A percentile compares a stretch with the other conserved stretches of the same genome.
Conservation (phyloP, 1,284 basidiomycete genomes). For the Cutaneotrichosporon cavernicola region DNA sequence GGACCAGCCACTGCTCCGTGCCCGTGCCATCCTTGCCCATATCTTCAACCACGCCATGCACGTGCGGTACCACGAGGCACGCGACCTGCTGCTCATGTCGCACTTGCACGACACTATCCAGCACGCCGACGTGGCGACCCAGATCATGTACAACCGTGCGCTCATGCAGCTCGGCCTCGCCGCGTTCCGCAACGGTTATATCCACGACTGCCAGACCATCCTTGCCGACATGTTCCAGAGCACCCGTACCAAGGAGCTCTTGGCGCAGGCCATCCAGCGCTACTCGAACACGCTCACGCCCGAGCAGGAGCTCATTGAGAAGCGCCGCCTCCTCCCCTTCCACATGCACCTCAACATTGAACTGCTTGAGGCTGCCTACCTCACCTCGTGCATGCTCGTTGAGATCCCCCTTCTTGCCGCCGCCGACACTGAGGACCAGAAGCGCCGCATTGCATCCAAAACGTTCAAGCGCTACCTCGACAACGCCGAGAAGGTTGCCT, state of each 20-base stretch:
- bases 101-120: constrained; percentile 96
- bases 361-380: constrained; percentile 92
- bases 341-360: constrained; percentile 99
- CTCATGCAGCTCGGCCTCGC: constrained; percentile 96
- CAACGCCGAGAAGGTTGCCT: constrained; percentile 95
- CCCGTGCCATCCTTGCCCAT: constrained; percentile 94
- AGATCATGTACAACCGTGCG: constrained; percentile 97
- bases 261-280: constrained; percentile 93
- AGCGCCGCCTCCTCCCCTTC: constrained; percentile 94
- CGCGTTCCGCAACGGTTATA: constrained; percentile 92
- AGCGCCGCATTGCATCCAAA: constrained; percentile 86
- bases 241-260: constrained; percentile 91
- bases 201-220: constrained; percentile 89
- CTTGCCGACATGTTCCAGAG: constrained; percentile 95
- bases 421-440: constrained; percentile 89
- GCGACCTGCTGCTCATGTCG: constrained; percentile 98
- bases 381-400: constrained; percentile 97
- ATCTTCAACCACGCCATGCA: constrained; percentile 96
- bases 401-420: constrained; percentile 95
- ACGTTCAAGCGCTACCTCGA: constrained; percentile 94
- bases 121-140: constrained; percentile 92
- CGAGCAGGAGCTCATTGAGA: constrained; percentile 96
- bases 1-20: constrained; percentile 83
- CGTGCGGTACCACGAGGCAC: constrained; percentile 94
- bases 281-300: constrained; percentile 84